phyloP scores from a whole-genome alignment of 768 basidiomycete species.

The Clathrus columnatus region DNA sequence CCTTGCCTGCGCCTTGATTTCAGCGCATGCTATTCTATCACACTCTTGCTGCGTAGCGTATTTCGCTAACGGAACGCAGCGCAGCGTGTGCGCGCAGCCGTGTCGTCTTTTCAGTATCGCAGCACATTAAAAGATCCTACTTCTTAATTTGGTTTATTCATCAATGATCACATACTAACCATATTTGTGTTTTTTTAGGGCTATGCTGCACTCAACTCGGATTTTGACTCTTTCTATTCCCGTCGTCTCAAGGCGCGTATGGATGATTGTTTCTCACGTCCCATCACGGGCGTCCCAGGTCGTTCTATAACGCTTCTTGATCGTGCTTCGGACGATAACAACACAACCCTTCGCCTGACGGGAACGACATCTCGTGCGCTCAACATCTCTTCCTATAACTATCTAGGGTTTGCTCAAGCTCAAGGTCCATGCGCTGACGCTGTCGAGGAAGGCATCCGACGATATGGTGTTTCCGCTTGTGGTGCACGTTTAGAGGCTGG shows the following conservation, averaged over 20 bases:
- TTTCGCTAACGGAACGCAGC: background rate
- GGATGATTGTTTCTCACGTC: conserved; percentile 91
- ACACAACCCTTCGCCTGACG: conserved; percentile 65
- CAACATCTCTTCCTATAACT: conserved; percentile 98
- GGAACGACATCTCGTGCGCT: conserved; percentile 80
- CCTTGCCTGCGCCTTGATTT: no score
- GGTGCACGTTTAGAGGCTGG: conserved; percentile 79
- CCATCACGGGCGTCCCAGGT: conserved; percentile 90
- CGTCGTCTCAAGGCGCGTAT: conserved; percentile 89
- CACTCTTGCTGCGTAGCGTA: no score
- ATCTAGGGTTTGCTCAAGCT: conserved; percentile 95
- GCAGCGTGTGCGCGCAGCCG: no score
- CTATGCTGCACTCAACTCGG: conserved; percentile 92
- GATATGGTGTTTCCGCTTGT: conserved; percentile 72
- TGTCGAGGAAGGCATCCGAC: conserved; percentile 72
- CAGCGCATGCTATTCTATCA: no score
- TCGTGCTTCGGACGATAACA: conserved; percentile 75
- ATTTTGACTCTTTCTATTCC: conserved; percentile 99
- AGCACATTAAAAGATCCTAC: no score
- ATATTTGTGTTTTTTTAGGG: conserved; percentile 46
- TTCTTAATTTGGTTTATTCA: no score
- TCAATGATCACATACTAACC: no score
- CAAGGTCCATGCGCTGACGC: conserved; percentile 91
- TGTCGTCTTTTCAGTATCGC: no score
- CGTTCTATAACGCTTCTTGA: conserved; percentile 84